These are phyloP conservation scores for Calonectria hongkongensis DNA, from an alignment of 2,329 filamentous ascomycete genomes.

Conservation along the genomic window DNA sequence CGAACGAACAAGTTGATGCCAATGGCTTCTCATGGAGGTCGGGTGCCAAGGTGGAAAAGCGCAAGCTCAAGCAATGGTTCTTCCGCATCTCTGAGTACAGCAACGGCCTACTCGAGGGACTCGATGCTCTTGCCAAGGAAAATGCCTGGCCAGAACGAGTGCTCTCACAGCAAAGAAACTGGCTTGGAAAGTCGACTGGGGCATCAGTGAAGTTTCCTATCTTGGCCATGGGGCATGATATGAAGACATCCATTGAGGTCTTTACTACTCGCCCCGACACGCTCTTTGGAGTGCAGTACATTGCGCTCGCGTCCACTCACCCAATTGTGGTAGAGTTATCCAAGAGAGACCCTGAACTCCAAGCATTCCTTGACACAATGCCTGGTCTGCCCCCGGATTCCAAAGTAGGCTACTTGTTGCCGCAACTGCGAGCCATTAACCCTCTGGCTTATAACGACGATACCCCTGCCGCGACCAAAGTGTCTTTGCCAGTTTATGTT, in stretches of 20 bases:
- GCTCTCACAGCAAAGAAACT: conserved; percentile 88
- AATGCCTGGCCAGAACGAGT: conserved; percentile 89
- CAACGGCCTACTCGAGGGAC: conserved; percentile 81
- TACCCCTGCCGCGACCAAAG: conserved; percentile 70
- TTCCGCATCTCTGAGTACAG: conserved; percentile 88
- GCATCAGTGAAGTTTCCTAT: conserved; percentile 83
- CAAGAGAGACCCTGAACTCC: conserved; percentile 75
- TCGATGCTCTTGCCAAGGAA: conserved; percentile 78
- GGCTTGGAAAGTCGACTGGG: conserved; percentile 87
- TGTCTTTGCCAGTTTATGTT: conserved; percentile 83
- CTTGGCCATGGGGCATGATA: conserved; percentile 62
- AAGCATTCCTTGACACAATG: conserved; percentile 80
- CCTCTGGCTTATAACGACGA: conserved; percentile 76
- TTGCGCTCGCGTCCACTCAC: conserved; percentile 85
- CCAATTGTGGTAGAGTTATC: conserved; percentile 79
- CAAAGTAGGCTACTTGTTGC: conserved; percentile 81
- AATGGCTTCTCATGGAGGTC: conserved; percentile 92
- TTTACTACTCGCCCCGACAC: conserved; percentile 93
- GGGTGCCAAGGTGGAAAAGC: conserved; percentile 88
- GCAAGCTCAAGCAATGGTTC: conserved; percentile 91
- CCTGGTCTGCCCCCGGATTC: conserved; percentile 72
- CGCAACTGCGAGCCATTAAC: conserved; percentile 77
- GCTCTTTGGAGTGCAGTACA: conserved; percentile 89
- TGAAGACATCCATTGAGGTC: conserved; percentile 76
- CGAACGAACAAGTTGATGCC: conserved; percentile 94